Evolutionary conservation across 257 asterid species (phyloP).

Genomic region (Handroanthus guayacan): DNA sequence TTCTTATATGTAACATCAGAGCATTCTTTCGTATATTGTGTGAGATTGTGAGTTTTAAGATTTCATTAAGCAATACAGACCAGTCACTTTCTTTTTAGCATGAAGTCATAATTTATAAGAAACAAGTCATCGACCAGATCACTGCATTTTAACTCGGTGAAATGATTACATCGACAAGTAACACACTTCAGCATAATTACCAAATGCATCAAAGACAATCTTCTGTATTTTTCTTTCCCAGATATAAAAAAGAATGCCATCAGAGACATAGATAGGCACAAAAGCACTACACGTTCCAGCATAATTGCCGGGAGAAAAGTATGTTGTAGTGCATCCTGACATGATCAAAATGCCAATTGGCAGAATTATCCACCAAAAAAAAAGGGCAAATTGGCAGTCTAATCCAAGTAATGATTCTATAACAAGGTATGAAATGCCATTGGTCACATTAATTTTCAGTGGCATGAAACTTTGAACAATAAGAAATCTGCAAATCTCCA

Average conservation of each 20-base stretch:
- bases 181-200: background rate
- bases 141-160: background rate
- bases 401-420: background rate
- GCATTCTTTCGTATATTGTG: constrained; percentile 28
- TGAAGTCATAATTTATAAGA: too few relatives aligned
- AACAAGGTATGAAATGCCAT: background rate
- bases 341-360: too few relatives aligned
- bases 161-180: background rate
- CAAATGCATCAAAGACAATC: too few relatives aligned
- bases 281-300: too few relatives aligned
- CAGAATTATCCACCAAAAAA: too few relatives aligned
- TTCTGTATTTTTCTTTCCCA: too few relatives aligned
- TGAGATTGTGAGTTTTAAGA: background rate
- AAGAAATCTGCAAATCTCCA: too few relatives aligned
- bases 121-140: background rate
- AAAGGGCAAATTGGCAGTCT: background rate
- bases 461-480: too few relatives aligned
- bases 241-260: too few relatives aligned
- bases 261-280: too few relatives aligned
- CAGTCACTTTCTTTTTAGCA: background rate
- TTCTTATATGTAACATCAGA: constrained; percentile 11
- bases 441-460: background rate
- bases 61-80: background rate
- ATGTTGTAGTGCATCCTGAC: too few relatives aligned
- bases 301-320: too few relatives aligned